Evolutionary conservation across 1,284 basidiomycete genomes (phyloP).

Genomic region (Cutaneotrichosporon sp.): DNA sequence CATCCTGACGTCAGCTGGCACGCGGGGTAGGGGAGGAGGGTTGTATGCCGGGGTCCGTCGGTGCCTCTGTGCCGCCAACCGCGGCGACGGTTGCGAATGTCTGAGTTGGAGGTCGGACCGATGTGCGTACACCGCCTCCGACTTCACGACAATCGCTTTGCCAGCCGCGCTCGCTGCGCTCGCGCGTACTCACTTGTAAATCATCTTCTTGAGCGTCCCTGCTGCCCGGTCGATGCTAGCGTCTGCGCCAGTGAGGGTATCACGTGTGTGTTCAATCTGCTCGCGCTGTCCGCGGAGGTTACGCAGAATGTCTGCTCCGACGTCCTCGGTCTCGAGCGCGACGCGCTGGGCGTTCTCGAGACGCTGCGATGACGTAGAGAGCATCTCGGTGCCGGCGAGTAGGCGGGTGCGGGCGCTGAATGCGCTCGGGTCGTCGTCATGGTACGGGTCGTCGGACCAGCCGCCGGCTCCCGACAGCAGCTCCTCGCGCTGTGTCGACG

Average conservation of each 20-base stretch:
- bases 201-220: conserved; percentile 58
- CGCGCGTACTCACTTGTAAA: conserved; percentile 50
- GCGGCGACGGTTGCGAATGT: no score
- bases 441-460: conserved; percentile 66
- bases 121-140: no score
- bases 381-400: conserved; percentile 63
- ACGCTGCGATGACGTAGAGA: conserved; percentile 73
- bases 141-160: neutral
- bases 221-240: conserved; percentile 56
- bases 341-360: conserved; percentile 86
- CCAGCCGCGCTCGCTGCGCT: neutral
- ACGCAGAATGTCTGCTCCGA: conserved; percentile 85
- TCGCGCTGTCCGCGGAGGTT: conserved; percentile 85
- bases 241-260: conserved; percentile 57
- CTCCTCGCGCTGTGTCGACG: conserved; percentile 48
- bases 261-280: conserved; percentile 88
- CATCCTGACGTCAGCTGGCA: conserved; percentile 34
- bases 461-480: conserved; percentile 55
- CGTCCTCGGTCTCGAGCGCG: conserved; percentile 91
- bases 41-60: no score
- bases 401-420: conserved; percentile 62
- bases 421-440: conserved; percentile 44
- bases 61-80: no score
- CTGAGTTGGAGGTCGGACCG: no score
- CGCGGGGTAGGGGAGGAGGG: no score